Base-by-base conservation (phyloP, 2,329 filamentous ascomycete species). In the Neonectria faginata region DNA sequence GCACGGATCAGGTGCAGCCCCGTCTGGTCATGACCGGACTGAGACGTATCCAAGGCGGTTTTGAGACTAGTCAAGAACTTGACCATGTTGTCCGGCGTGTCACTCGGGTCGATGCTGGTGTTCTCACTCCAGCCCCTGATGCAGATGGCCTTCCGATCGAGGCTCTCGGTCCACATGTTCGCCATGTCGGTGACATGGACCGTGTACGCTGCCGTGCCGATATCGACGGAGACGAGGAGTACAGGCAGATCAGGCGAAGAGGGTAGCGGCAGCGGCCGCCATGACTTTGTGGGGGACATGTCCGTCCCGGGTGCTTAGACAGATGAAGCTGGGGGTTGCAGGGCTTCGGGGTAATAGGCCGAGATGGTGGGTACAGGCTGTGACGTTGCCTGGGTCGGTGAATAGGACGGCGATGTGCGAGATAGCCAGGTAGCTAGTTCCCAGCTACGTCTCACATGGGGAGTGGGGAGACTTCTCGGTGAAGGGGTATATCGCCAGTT, bases 21-120 rank as follows among this genome's bases (percentile, higher is more conserved):
- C 67, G 82, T 86, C 66, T 78, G 79, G 65, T 75, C 74, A 67
- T 84, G 82, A 41, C 80, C 81, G 20, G 75, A 74, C 41, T 79
- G 79, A 20, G 73, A 86, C 62, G 67, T 81, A 80, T 82, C 85
- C 73, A 88, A 78, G 31, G 85, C 84, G 44, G 80, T 79, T 53
- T 81, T 78, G 18, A 95, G 80, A 71, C 91, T 89, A 22, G 86
- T 82, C 14, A 94, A 80, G 56, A 95, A 88, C 55, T 89, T 88
- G 27, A 79, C 75, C 79, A 92, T 87, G 72, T 95, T 92, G 55
- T 88, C 86, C 0, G 83, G 81, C 64, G 90, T 89, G 68, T 91
- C 89, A 74, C 86, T 89, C 1, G 92, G 89, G 74, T 95, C 91
- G 65, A 95, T 93, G 65, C 86, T 89, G 16, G 90, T 92, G 70